Evolutionary conservation across 2,329 filamentous ascomycete genomes (phyloP), one percentile per base, ranked within the genome.

Genomic region (Hymenoscyphus fructigenus): DNA sequence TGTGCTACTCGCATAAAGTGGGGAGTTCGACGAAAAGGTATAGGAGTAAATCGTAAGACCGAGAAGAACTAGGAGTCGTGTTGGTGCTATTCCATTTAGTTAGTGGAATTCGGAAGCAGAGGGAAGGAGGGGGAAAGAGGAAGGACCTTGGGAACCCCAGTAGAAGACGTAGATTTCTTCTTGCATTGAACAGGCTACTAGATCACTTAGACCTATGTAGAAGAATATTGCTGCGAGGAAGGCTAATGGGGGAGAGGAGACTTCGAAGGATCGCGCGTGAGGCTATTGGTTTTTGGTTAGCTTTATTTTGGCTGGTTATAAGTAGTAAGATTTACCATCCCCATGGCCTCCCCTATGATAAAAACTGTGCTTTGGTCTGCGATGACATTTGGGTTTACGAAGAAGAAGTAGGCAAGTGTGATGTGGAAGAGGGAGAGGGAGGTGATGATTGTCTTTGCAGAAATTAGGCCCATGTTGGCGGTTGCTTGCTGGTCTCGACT

Each of bases 351-450:
- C 62, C 92, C 92, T 29, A 97, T 80, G 34, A 97, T 84, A 71
- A 87, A 91, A 58, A 97, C 91, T 26, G 96, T 77, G 61, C 89
- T 88, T 73, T 96, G 92, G 74, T 94, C 89, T 59, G 91, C 87
- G 72, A 97, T 83, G 55, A 85, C 83, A 67, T 81, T 79, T 5
- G 93, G 93, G 65, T 84, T 88, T 53, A 86, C 89, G 72, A 96
- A 83, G 79, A 97, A 90, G 81, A 95, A 92, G 78, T 89, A 93
- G 72, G 89, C 92, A 59, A 95, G 82, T 5, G 91, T 91, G 69
- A 97, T 78, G 79, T 97, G 91, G 81, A 95, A 92, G 75, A 96
- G 85, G 71, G 90, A 91, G 71, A 97, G 81, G 61, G 88, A 89
- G 71, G 91, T 90, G 72, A 97, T 89, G 77, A 97, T 89, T 9